Conservation (phyloP, 2,329 filamentous ascomycete species). For the Colletotrichum acutatum region DNA sequence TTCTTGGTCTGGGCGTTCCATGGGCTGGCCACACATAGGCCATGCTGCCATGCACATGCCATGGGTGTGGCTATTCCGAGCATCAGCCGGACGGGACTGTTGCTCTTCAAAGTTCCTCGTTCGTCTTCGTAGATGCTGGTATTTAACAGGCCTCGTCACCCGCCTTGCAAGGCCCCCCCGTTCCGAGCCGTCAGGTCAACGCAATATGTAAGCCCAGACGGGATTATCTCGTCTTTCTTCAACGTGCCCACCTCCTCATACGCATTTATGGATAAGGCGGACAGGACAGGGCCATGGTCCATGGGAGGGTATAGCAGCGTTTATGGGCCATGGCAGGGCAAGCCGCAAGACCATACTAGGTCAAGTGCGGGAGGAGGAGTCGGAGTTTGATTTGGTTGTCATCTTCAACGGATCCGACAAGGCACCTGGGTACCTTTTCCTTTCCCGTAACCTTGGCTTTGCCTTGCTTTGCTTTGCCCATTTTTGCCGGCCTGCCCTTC, state of each 20-base stretch:
- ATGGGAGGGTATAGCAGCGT: not conserved
- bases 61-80: constrained; percentile 28
- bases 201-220: not conserved
- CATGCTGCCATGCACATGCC: not conserved
- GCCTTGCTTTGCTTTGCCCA: not conserved
- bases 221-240: not conserved
- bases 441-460: not conserved
- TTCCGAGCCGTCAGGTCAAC: not conserved
- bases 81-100: constrained; percentile 14
- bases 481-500: not conserved
- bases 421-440: constrained; percentile 30
- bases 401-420: constrained; percentile 3
- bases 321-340: not conserved
- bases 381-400: not conserved
- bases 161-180: not conserved
- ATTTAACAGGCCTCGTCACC: not conserved
- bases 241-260: not conserved
- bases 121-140: not conserved
- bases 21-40: constrained; percentile 6
- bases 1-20: constrained; percentile 15
- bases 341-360: not conserved
- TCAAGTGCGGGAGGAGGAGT: constrained; percentile 20
- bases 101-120: not conserved
- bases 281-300: not conserved
- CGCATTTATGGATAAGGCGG: constrained; percentile 11